phyloP scores from a whole-genome alignment of 805 yeast species.

The Tetrapisispora arboricola region DNA sequence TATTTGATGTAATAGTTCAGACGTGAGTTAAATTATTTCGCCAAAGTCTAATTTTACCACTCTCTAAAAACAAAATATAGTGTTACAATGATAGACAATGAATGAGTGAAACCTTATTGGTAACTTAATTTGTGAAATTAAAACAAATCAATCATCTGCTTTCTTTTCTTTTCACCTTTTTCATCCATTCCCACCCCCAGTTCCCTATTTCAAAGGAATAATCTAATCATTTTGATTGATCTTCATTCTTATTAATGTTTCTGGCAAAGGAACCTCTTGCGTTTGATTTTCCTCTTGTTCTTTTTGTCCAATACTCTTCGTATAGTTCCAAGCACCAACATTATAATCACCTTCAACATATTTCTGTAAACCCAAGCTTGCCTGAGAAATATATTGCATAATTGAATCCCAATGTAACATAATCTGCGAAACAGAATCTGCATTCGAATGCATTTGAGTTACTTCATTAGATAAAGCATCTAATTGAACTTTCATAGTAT shows the following conservation, averaged over 20 bases:
- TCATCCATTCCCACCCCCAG: too few species aligned
- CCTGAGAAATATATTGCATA: conserved; percentile 25
- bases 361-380: conserved; percentile 24
- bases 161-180: neutral
- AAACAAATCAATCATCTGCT: too few species aligned
- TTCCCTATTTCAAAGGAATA: too few species aligned
- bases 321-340: conserved; percentile 20
- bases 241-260: conserved; percentile 50
- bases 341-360: conserved; percentile 26
- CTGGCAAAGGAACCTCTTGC: conserved; percentile 46
- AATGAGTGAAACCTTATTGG: too few species aligned
- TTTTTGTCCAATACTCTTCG: conserved; percentile 27
- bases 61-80: too few species aligned
- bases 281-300: neutral
- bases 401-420: conserved; percentile 26
- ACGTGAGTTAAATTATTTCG: too few species aligned
- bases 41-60: too few species aligned
- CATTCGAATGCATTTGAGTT: conserved; percentile 18
- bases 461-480: conserved; percentile 20
- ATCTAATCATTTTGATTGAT: conserved; percentile 24
- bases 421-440: conserved; percentile 18
- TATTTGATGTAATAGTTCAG: too few species aligned
- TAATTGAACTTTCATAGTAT: conserved; percentile 20
- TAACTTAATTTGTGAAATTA: too few species aligned
- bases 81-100: too few species aligned